Base-by-base conservation (phyloP, 1,284 basidiomycete species). In the Cutaneotrichosporon mucoides region DNA sequence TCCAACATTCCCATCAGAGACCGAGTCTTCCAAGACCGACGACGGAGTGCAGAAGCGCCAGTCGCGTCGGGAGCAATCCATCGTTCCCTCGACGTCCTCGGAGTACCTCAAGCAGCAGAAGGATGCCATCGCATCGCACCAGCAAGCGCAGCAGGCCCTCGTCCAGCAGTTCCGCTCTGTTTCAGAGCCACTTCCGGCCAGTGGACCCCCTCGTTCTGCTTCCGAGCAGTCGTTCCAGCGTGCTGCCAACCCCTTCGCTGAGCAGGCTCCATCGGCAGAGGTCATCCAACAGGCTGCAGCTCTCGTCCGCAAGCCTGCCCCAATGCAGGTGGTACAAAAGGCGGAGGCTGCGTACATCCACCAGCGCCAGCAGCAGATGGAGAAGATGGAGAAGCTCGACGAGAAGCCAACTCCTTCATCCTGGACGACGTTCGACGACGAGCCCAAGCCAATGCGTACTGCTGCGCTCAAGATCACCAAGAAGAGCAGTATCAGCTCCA, bases 151-250 rank as follows among this genome's bases (percentile, higher is more conserved):
- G 49, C 37, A 51, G 16, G 11, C 10, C 38, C 37, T 33, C 1
- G 49, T 40, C 10, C 38, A 51, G 38, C 49, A 51, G 38, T 40
- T 51, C 15, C 49, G 49, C 11, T 41, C 37, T 33, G 49, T 15
- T 4, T 51, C 49, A 4, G 49, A 51, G 49, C 38, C 48, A 13
- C 8, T 50, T 38, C 44, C 15, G 7, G 49, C 16, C 11, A 33
- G 33, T 8, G 37, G 16, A 1, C 49, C 49, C 4, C 15, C 49
- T 15, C 49, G 49, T 24, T 51, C 49, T 4, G 49, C 49, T 16
- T 51, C 49, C 3, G 49, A 51, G 16, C 49, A 51, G 49, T 51
- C 49, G 38, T 51, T 51, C 38, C 49, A 51, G 49, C 49, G 37
- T 16, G 37, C 49, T 10, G 15, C 49, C 37, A 51, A 51, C 49